These are phyloP conservation scores for Leucocoprinus leucothites DNA, from an alignment of 768 basidiomycete genomes.

Conservation along the genomic window DNA sequence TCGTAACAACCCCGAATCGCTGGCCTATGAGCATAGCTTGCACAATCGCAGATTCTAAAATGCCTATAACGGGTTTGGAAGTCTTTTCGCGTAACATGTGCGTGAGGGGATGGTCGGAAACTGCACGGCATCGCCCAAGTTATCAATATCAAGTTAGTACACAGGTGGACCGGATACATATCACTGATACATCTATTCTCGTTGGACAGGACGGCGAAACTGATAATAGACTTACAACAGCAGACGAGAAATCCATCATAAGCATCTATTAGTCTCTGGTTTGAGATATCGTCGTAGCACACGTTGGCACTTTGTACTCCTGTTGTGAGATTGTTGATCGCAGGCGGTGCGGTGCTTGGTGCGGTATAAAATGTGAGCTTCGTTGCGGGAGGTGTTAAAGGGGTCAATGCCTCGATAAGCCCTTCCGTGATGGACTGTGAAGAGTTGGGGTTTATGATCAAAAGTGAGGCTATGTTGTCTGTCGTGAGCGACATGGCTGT, in stretches of 20 bases:
- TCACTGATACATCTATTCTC: no score
- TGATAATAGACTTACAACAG: conserved; percentile 27
- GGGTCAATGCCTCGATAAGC: conserved; percentile 20
- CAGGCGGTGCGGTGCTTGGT: conserved; percentile 25
- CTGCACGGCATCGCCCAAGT: conserved; percentile 11
- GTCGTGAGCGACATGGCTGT: no score
- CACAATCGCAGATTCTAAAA: conserved; percentile 31
- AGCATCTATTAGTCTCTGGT: conserved; percentile 22
- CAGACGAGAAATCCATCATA: conserved; percentile 36
- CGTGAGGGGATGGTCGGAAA: conserved; percentile 34
- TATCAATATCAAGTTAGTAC: no score
- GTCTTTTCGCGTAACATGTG: conserved; percentile 25
- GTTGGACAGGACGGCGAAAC: no score
- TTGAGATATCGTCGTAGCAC: conserved; percentile 27
- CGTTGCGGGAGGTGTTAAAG: conserved; percentile 24
- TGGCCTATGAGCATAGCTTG: conserved; percentile 31
- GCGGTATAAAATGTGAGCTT: conserved; percentile 30
- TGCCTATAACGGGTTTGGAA: conserved; percentile 30
- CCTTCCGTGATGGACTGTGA: conserved; percentile 31
- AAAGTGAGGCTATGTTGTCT: conserved; percentile 16
- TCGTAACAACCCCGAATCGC: conserved; percentile 36
- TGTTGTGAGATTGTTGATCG: conserved; percentile 30
- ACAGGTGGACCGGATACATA: no score
- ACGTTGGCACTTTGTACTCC: conserved; percentile 25
- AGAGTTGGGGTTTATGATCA: conserved; percentile 37